Evolutionary conservation across 23 red algal genomes (phyloP).

Genomic region (Gracilariopsis chorda): DNA sequence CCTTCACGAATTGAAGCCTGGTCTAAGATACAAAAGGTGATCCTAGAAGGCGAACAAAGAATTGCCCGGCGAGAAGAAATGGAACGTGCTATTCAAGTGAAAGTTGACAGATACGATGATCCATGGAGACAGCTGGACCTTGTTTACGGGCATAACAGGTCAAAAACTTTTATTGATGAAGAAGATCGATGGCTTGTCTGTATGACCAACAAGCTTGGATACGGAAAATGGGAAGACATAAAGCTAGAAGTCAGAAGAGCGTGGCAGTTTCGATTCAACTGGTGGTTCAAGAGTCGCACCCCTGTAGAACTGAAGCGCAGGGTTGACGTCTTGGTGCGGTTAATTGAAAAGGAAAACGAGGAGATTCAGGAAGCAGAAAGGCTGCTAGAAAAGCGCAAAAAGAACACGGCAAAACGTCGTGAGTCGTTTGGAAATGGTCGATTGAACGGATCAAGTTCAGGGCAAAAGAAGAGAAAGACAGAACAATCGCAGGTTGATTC

Average conservation of each 20-base stretch:
- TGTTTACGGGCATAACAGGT: slow-evolving; percentile 54
- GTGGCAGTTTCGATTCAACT: slow-evolving; percentile 97
- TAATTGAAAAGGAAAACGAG: slow-evolving; percentile 86
- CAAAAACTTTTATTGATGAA: slow-evolving; percentile 87
- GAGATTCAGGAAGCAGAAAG: slow-evolving; percentile 50
- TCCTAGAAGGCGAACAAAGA: slow-evolving; percentile 92
- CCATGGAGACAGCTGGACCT: slow-evolving; percentile 93
- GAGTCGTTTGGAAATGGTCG: slow-evolving; percentile 32
- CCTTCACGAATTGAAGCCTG: slow-evolving; percentile 76
- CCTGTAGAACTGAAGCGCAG: slow-evolving; percentile 90
- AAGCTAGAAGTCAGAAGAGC: slow-evolving; percentile 86
- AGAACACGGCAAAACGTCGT: slow-evolving; percentile 38
- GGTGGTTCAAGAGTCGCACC: slow-evolving; percentile 96
- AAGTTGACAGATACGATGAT: slow-evolving; percentile 87
- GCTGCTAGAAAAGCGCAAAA: slow-evolving; percentile 54
- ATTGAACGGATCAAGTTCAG: neutral
- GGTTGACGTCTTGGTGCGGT: slow-evolving; percentile 85
- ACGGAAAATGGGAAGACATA: slow-evolving; percentile 95
- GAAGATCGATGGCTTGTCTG: slow-evolving; percentile 98
- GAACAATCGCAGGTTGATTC: slow-evolving; percentile 71
- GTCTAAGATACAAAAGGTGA: slow-evolving; percentile 69
- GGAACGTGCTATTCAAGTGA: slow-evolving; percentile 74
- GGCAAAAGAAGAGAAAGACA: slow-evolving; percentile 61
- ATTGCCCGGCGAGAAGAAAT: slow-evolving; percentile 89
- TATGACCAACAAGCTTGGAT: slow-evolving; percentile 88